Evolutionary conservation across 352 stramenopile species (phyloP), one percentile per base, ranked within the genome.

Genomic region (Globisporangium nagaii): DNA sequence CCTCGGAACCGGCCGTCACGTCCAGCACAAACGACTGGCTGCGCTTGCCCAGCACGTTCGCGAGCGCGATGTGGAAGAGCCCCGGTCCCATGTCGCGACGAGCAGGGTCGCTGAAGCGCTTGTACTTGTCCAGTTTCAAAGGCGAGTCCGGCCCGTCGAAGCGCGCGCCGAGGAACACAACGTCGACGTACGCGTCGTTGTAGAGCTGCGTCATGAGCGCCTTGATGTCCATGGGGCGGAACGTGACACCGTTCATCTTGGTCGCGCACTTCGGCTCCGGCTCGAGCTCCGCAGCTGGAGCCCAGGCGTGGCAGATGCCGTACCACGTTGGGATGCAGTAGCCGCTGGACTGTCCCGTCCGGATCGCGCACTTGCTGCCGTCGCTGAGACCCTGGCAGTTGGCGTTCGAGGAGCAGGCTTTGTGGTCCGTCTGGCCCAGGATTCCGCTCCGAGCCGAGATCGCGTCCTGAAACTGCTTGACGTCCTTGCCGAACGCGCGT

Each of bases 251-350:
- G 32, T 85, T 85, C 49, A 71, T 36, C 9, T 42, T 70, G 12
- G 76, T 60, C 3, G 70, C 44, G 41, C 74, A 85, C 0, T 62
- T 60, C 0, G 74, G 74, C 40, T 85, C 74, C 0, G 44, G 35
- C 39, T 85, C 74, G 1, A 74, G 39, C 5, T 77, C 67, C 0
- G 74, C 54, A 15, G 71, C 71, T 2, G 68, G 62, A 0, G 69
- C 36, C 71, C 68, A 85, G 9, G 71, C 71, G 53, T 85, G 71
- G 39, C 74, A 85, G 17, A 82, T 71, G 2, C 74, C 74, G 17
- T 55, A 77, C 74, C 74, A 84, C 19, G 43, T 58, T 10, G 66
- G 66, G 37, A 82, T 77, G 36, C 71, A 82, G 51, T 69, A 79
- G 20, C 72, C 72, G 25, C 47, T 28, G 19, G 30, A 31, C 30